These are phyloP conservation scores for Lasiodiplodia gonubiensis DNA, from an alignment of 2,329 filamentous ascomycete genomes.

Conservation along the genomic window DNA sequence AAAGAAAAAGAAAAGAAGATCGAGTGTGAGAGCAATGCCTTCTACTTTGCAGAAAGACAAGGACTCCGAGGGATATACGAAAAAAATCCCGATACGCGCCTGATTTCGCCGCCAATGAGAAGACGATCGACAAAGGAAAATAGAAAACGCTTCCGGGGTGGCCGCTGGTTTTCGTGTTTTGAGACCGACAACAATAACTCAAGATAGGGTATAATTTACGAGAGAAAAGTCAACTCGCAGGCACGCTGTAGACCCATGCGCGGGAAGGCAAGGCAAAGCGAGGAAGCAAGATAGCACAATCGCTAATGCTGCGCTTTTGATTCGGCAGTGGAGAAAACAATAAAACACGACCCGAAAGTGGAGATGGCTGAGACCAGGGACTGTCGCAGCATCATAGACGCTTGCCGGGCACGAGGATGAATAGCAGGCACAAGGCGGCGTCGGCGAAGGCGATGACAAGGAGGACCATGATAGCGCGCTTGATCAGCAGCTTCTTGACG, in stretches of 20 bases:
- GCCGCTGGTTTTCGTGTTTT: neutral
- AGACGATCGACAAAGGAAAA: neutral
- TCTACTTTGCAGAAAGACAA: neutral
- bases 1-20: neutral
- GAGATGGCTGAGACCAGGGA: neutral
- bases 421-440: conserved; percentile 82
- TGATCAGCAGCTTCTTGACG: conserved; percentile 81
- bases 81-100: neutral
- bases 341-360: neutral
- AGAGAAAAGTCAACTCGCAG: neutral
- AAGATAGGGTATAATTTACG: conserved; percentile 6
- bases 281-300: neutral
- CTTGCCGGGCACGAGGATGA: conserved; percentile 93
- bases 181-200: neutral
- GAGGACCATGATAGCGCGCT: conserved; percentile 82
- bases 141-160: neutral
- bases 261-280: neutral
- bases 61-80: neutral
- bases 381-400: conserved; percentile 60
- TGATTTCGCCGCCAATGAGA: neutral
- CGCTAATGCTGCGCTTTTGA: neutral
- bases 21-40: neutral
- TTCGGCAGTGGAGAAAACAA: neutral
- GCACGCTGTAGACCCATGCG: conserved; percentile 1
- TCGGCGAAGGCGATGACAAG: conserved; percentile 76